A percentile compares a stretch with the other conserved stretches of the same genome.
phyloP scores from a whole-genome alignment of 2,329 filamentous ascomycete genomes.

The Sarocladium kiliense region DNA sequence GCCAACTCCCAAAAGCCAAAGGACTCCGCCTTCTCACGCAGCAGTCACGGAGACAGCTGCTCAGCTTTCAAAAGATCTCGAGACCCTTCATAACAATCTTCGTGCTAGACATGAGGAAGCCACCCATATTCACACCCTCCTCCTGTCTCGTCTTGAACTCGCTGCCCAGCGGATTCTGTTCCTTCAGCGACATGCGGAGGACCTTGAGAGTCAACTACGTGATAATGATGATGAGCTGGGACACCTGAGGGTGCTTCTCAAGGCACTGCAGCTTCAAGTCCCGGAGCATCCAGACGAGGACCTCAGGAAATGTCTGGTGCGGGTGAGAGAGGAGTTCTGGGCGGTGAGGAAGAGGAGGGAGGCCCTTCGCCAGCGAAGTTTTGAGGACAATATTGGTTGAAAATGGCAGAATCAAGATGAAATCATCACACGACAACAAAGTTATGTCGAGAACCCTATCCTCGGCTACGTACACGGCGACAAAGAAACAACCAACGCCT shows the following conservation, averaged over 20 bases:
- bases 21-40: slow-evolving; percentile 17
- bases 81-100: slow-evolving; percentile 44
- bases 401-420: background rate
- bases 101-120: slow-evolving; percentile 54
- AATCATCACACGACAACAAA: too few species aligned
- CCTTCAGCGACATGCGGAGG: slow-evolving; percentile 38
- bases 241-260: slow-evolving; percentile 56
- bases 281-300: slow-evolving; percentile 48
- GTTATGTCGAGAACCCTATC: too few species aligned
- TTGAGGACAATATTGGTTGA: background rate
- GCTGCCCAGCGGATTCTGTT: slow-evolving; percentile 54
- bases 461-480: too few species aligned
- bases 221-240: slow-evolving; percentile 56
- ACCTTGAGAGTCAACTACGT: slow-evolving; percentile 44
- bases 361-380: slow-evolving; percentile 2
- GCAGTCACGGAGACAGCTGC: slow-evolving; percentile 21
- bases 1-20: slow-evolving; percentile 11
- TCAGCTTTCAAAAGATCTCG: slow-evolving; percentile 44
- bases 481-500: too few species aligned
- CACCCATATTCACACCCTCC: slow-evolving; percentile 58
- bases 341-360: slow-evolving; percentile 34
- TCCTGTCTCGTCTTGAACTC: slow-evolving; percentile 52
- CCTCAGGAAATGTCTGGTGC: slow-evolving; percentile 52
- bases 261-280: slow-evolving; percentile 57
- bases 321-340: slow-evolving; percentile 56